phyloP scores from a whole-genome alignment of 345 rosid species.

The Citrus australasica region DNA sequence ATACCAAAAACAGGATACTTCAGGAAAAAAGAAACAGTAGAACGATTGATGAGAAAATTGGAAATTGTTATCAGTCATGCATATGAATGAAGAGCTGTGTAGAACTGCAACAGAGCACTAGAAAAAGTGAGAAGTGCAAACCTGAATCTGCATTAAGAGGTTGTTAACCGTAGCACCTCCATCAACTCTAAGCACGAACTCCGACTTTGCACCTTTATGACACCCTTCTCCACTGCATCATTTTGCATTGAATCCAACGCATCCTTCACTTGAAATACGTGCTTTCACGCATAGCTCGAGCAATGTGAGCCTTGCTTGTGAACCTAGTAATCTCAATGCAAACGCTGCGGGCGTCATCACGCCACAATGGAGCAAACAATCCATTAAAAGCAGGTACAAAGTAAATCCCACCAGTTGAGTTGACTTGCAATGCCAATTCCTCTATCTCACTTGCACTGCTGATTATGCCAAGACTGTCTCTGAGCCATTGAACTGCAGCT shows the following conservation, averaged over 20 bases:
- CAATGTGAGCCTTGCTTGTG: slow-evolving; percentile 79
- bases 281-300: slow-evolving; percentile 53
- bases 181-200: too few species aligned
- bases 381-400: too few species aligned
- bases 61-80: not conserved
- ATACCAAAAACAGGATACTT: too few species aligned
- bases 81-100: not conserved
- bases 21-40: not conserved
- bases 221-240: too few species aligned
- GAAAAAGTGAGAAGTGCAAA: too few species aligned
- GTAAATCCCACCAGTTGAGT: too few species aligned
- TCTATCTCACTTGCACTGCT: not conserved
- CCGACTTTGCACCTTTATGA: too few species aligned
- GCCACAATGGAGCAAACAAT: slow-evolving; percentile 92
- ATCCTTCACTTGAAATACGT: too few species aligned
- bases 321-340: slow-evolving; percentile 83
- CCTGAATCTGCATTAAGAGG: too few species aligned
- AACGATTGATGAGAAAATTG: not conserved
- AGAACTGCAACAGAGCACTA: not conserved
- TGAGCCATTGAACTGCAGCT: slow-evolving; percentile 96
- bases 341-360: slow-evolving; percentile 94
- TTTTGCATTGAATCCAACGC: too few species aligned
- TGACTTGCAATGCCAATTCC: too few species aligned
- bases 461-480: slow-evolving; percentile 86
- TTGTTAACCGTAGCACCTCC: too few species aligned